Percentiles rank a stretch among this genome's conserved stretches.
phyloP scores from a whole-genome alignment of 164 flowering plant species.

The Macadamia integrifolia region DNA sequence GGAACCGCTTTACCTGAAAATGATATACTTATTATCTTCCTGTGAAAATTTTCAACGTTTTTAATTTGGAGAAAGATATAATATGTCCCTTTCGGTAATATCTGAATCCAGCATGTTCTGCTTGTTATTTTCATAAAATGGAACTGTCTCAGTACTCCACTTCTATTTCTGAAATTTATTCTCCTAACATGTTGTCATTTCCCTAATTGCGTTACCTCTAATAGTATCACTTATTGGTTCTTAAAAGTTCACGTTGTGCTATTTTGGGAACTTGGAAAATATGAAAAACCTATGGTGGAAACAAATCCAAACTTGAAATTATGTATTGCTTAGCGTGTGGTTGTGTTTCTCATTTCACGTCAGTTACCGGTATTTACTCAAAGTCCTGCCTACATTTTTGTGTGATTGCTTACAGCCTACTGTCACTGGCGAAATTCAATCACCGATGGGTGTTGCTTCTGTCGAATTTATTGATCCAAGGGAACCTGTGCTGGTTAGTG shows the following conservation, averaged over 20 bases:
- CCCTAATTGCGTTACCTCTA: too few species aligned
- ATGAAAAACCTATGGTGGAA: not conserved
- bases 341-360: not conserved
- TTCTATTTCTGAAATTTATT: too few species aligned
- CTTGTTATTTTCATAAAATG: too few species aligned
- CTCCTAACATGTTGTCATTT: too few species aligned
- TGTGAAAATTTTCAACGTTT: too few species aligned
- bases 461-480: slow-evolving; percentile 97
- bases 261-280: not conserved
- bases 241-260: not conserved
- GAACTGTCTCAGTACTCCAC: too few species aligned
- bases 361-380: not conserved
- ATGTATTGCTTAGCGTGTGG: not conserved
- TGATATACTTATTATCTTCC: too few species aligned
- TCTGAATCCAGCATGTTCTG: too few species aligned
- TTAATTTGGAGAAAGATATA: too few species aligned
- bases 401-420: slow-evolving; percentile 53
- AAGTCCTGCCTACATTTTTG: not conserved
- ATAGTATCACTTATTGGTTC: not conserved
- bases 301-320: not conserved
- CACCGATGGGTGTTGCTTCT: slow-evolving; percentile 83
- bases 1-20: too few species aligned
- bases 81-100: too few species aligned
- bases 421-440: slow-evolving; percentile 70
- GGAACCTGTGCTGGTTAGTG: slow-evolving; percentile 83